Evolutionary conservation across 768 basidiomycete species (phyloP).

Genomic region (Calocybe indica): DNA sequence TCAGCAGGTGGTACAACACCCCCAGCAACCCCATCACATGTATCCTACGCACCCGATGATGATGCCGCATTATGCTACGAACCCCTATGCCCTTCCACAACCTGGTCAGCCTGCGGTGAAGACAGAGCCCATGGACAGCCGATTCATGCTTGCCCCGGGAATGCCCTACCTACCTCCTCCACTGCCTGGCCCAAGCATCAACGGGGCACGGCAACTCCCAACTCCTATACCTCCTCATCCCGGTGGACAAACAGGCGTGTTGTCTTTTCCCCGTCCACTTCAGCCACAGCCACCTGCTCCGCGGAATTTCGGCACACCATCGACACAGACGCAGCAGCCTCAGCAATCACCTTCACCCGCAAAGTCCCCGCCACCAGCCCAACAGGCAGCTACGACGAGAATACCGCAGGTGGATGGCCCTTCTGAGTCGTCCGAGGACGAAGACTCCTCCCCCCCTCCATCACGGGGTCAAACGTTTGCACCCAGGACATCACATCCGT

Average conservation of each 20-base stretch:
- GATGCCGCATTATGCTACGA: conserved; percentile 50
- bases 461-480: conserved; percentile 55
- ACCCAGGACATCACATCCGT: conserved; percentile 68
- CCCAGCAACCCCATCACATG: conserved; percentile 40
- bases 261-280: conserved; percentile 42
- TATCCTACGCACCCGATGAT: conserved; percentile 60
- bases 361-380: not conserved
- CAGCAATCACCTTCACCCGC: not conserved
- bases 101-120: conserved; percentile 51
- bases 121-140: conserved; percentile 63
- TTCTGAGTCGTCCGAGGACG: conserved; percentile 58
- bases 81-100: conserved; percentile 43
- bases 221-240: conserved; percentile 37
- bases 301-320: conserved; percentile 20
- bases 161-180: conserved; percentile 52
- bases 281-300: conserved; percentile 21
- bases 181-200: conserved; percentile 61
- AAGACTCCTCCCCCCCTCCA: conserved; percentile 62
- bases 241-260: conserved; percentile 52
- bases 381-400: conserved; percentile 11
- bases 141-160: conserved; percentile 49
- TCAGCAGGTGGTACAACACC: conserved; percentile 35
- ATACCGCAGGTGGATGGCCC: conserved; percentile 86
- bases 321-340: conserved; percentile 8
- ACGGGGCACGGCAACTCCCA: conserved; percentile 38